Evolutionary conservation across 768 basidiomycete species (phyloP), one percentile per base, ranked within the genome.

Genomic region (Pleurotus citrinopileatus): DNA sequence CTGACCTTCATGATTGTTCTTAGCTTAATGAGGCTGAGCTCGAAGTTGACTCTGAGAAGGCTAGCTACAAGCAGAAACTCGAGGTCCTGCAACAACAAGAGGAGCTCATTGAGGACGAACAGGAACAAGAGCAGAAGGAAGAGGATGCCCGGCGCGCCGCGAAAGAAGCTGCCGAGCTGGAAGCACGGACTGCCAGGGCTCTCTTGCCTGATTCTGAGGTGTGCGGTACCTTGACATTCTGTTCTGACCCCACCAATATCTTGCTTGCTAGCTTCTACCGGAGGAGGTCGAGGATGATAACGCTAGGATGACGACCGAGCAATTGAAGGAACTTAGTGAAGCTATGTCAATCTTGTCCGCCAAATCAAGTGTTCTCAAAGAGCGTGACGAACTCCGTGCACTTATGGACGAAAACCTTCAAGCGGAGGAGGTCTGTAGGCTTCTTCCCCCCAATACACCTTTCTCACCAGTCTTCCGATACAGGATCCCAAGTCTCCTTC

Each of bases 101-200:
- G 67, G 97, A 99, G 68, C 91, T 99, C 57, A 99, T 99, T 66
- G 95, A 99, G 66, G 97, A 99, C 68, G 97, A 99, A 71, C 85
- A 94, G 59, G 97, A 98, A 67, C 97, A 99, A 70, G 97, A 99
- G 58, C 87, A 95, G 70, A 89, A 94, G 72, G 92, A 93, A 67
- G 90, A 94, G 67, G 85, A 90, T 65, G 89, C 92, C n/a, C 86
- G 93, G 37, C 87, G 90, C 54, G 88, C 86, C 42, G 86, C 85
- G 66, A 84, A 86, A 61, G 92, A 90, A 69, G 82, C 85, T 20
- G 87, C 84, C 58, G 91, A 94, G 62, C 69, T 80, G 62, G 93
- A 94, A 69, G 81, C 88, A 36, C 83, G 80, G 38, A 78, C 87
- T 57, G 95, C 90, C 32, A 82, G 91, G 61, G 86, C 86, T 19